These are phyloP conservation scores for Penicillium dipodomyicola DNA, from an alignment of 495 filamentous ascomycete genomes.

Conservation along the genomic window DNA sequence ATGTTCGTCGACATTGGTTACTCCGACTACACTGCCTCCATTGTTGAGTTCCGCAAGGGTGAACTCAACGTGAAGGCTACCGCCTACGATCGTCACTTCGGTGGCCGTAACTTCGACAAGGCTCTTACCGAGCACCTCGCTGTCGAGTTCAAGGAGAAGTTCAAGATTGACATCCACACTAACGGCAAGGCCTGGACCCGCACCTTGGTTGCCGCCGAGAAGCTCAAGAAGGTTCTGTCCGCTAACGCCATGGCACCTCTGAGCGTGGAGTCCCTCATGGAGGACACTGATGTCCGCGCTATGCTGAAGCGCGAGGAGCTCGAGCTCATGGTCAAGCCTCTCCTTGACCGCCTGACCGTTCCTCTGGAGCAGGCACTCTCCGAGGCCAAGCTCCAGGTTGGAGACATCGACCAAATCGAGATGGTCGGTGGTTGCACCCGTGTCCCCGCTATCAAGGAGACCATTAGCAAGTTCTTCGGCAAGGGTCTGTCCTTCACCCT, in stretches of 20 bases:
- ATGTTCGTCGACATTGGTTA: constrained; percentile 95
- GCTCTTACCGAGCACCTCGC: constrained; percentile 92
- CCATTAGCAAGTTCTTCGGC: constrained; percentile 84
- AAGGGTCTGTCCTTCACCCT: constrained; percentile 93
- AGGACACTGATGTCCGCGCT: constrained; percentile 85
- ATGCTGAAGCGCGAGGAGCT: constrained; percentile 94
- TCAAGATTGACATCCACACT: constrained; percentile 83
- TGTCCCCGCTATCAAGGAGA: constrained; percentile 88
- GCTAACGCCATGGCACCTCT: constrained; percentile 92
- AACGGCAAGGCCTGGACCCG: constrained; percentile 87
- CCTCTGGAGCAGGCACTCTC: constrained; percentile 88
- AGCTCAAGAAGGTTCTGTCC: constrained; percentile 98
- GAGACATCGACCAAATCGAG: constrained; percentile 93
- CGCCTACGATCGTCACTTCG: constrained; percentile 94
- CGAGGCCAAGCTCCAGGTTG: constrained; percentile 81
- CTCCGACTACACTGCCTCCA: constrained; percentile 89
- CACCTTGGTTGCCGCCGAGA: constrained; percentile 85
- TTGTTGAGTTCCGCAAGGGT: constrained; percentile 97
- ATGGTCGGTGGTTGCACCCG: constrained; percentile 94
- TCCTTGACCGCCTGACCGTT: constrained; percentile 68
- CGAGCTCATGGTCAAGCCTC: constrained; percentile 82
- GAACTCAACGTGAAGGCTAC: constrained; percentile 92
- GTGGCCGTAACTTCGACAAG: constrained; percentile 95
- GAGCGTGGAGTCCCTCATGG: constrained; percentile 98
- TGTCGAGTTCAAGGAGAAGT: constrained; percentile 90